Evolutionary conservation across 768 basidiomycete species (phyloP), one percentile per base, ranked within the genome.

Genomic region (Piloderma croceum): DNA sequence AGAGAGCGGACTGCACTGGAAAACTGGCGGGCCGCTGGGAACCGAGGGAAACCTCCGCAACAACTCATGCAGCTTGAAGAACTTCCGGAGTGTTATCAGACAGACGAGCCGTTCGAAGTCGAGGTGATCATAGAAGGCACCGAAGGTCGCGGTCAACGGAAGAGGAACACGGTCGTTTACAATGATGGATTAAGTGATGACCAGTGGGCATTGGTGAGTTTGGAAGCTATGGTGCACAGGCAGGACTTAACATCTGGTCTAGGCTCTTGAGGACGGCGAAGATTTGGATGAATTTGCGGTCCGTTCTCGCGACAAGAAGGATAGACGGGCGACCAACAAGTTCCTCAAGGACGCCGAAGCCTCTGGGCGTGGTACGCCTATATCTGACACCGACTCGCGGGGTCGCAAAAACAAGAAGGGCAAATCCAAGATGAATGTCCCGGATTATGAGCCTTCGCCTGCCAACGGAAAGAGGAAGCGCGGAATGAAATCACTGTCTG

Each of bases 131-230:
- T 61, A 10, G 64, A 73, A 32, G 63, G 63, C 27, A 51, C 67
- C 20, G 77, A 90, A 56, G 92, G 92, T 41, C 80, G 92, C 46
- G 93, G 92, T 24, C 83, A 88, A 58, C 76, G 92, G 50, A 75
- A 79, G 44, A 75, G 90, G 48, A 88, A 81, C 43, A 73, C 84
- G 32, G 90, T 98, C 46, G 83, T 79, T 56, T 98, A 98, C 56
- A 93, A 85, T 44, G 94, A 97, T 56, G 92, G 92, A 12, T 71
- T 98, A 41, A 84, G 81, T 38, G 94, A 98, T 50, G 94, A 96
- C 54, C 83, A 92, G 50, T 96, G 90, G 85, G 79, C 90, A 23
- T 74, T 86, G 74, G 83, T 83, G 56, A 44, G 74, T 31, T 15
- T 15, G 10, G 10, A 27, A n/a, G n/a, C n/a, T n/a, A n/a, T n/a